Evolutionary conservation across 352 stramenopile genomes (phyloP), one percentile per base, ranked within the genome.

Genomic region (Phytopythium ostracodes): DNA sequence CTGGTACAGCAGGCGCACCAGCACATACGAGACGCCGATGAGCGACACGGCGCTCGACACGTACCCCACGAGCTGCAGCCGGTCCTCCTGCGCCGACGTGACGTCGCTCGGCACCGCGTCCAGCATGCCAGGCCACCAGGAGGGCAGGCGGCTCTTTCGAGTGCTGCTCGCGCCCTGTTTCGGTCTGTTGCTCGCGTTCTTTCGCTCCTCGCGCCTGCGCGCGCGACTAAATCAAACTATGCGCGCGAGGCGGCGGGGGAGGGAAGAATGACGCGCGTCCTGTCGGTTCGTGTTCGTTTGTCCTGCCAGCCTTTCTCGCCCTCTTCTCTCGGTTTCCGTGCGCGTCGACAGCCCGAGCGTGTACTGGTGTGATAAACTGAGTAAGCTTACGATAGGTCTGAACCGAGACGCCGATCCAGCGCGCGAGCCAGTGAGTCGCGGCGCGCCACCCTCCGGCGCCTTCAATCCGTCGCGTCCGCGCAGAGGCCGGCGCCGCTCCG

Each of bases 1-100:
- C 27, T 65, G 60, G 73, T 72, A 88, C 46, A 75, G 60, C 56
- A 84, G 85, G 59, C 88, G 82, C 17, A 71, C 47, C 50, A 95
- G 70, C 59, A 95, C 80, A 65, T 86, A 93, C 35, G 72, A 66
- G 33, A 84, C 72, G 9, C 78, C 82, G 24, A 81, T 66, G 27
- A 92, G 67, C 62, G 84, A 92, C 59, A 88, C 56, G 25, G 80
- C 64, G 57, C 75, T 78, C 38, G 75, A 71, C 11, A 81, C 27
- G 62, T 76, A 84, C 36, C 73, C 72, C 20, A 57, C 70, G 38
- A 84, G 59, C 69, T 87, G 77, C 31, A 87, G 68, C 27, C 64
- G 43, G 35, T 42, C 20, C 25, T 72, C 64, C 54, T 84, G 64
- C 22, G 44, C 62, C 24, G 52, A 22, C 5, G 72, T 68, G 42